Conservation (phyloP, 805 yeast genomes). For the Teunomyces aglyptinius region DNA sequence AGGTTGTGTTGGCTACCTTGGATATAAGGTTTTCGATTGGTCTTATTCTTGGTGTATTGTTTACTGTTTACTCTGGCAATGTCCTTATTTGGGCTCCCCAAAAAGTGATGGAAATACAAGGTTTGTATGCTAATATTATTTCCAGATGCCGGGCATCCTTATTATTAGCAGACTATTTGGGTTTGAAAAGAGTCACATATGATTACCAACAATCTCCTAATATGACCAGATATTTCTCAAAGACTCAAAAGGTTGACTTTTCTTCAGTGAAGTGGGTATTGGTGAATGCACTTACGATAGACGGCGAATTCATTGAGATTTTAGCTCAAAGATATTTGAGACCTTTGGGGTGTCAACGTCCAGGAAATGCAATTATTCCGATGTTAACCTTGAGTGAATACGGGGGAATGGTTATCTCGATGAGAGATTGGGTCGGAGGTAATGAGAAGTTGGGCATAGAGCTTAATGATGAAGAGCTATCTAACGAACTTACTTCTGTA, state of each 20-base stretch:
- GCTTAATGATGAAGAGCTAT: constrained; percentile 26
- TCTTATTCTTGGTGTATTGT: constrained; percentile 72
- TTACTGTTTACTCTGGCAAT: constrained; percentile 84
- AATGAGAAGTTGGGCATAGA: constrained; percentile 57
- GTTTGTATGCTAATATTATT: constrained; percentile 79
- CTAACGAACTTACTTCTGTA: constrained; percentile 57
- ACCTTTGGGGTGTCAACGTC: constrained; percentile 81
- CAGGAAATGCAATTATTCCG: constrained; percentile 81
- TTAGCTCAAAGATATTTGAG: constrained; percentile 85
- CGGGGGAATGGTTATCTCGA: constrained; percentile 92
- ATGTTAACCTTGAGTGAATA: constrained; percentile 85
- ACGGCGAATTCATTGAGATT: constrained; percentile 89
- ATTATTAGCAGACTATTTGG: constrained; percentile 80
- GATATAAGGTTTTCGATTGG: constrained; percentile 68
- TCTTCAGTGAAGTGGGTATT: constrained; percentile 85
- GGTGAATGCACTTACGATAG: constrained; percentile 84
- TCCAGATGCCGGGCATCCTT: constrained; percentile 70
- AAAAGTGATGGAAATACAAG: constrained; percentile 70
- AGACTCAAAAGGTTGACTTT: constrained; percentile 71
- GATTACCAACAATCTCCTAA: constrained; percentile 91
- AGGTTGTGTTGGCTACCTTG: constrained; percentile 50
- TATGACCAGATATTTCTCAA: constrained; percentile 75
- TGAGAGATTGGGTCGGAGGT: constrained; percentile 86
- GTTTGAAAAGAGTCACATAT: constrained; percentile 84
- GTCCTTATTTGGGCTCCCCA: constrained; percentile 77